Evolutionary conservation across 768 basidiomycete genomes (phyloP).

Genomic region (Cytidiella melzeri): DNA sequence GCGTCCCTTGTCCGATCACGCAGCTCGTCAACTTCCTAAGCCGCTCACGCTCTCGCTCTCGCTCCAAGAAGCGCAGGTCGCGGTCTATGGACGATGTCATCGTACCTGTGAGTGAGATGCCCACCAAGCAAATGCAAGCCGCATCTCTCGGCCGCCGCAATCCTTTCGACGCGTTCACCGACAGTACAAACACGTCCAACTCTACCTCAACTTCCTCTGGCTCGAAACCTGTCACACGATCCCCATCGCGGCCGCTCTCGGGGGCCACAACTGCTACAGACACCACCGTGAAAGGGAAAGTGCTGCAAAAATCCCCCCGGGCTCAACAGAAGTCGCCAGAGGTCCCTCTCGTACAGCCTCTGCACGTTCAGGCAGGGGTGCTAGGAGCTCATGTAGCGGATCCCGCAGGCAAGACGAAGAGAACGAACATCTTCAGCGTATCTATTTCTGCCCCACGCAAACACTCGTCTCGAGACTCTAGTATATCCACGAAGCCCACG

Average conservation of each 20-base stretch:
- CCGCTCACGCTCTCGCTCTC: slow-evolving; percentile 53
- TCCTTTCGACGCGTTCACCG: slow-evolving; percentile 15
- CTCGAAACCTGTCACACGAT: slow-evolving; percentile 40
- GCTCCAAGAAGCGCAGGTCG: slow-evolving; percentile 28
- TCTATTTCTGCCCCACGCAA: slow-evolving; percentile 20
- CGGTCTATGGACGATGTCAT: slow-evolving; percentile 20
- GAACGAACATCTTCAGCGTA: slow-evolving; percentile 23
- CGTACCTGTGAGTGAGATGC: slow-evolving; percentile 17
- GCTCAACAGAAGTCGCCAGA: background rate
- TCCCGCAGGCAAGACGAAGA: slow-evolving; percentile 19
- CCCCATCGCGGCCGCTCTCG: slow-evolving; percentile 56
- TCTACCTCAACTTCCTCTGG: slow-evolving; percentile 25
- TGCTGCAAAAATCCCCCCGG: slow-evolving; percentile 11
- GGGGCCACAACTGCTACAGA: slow-evolving; percentile 59
- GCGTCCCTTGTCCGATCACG: slow-evolving; percentile 12
- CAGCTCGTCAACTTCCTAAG: slow-evolving; percentile 56
- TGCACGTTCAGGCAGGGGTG: slow-evolving; percentile 19
- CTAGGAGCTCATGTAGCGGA: slow-evolving; percentile 13
- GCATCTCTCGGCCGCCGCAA: slow-evolving; percentile 19
- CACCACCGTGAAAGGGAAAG: slow-evolving; percentile 42
- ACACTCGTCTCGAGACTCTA: slow-evolving; percentile 16
- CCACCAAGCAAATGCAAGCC: slow-evolving; percentile 11
- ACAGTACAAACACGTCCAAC: slow-evolving; percentile 14
- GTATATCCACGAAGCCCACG: slow-evolving; percentile 5
- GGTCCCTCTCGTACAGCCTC: slow-evolving; percentile 5